These are phyloP conservation scores for Vitis rotundifolia DNA, from an alignment of 164 flowering plant genomes.

Conservation along the genomic window DNA sequence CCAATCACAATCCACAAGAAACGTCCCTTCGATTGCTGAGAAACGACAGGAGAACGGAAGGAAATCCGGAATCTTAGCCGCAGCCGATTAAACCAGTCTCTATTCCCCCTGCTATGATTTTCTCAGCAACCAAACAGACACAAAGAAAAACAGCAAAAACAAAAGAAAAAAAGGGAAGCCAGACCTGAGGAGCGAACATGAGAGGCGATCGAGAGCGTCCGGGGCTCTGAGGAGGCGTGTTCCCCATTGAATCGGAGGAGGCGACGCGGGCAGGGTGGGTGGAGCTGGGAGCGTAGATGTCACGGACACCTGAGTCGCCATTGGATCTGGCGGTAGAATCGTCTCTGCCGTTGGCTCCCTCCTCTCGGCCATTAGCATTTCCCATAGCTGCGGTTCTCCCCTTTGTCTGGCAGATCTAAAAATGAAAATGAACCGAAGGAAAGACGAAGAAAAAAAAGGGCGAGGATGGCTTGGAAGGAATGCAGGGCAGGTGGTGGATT, in stretches of 20 bases:
- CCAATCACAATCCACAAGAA: too few relatives aligned
- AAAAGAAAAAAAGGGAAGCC: background rate
- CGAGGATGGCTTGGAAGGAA: too few relatives aligned
- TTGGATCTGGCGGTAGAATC: slow-evolving; percentile 32
- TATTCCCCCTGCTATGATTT: background rate
- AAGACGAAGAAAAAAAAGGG: too few relatives aligned
- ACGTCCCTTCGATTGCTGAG: too few relatives aligned
- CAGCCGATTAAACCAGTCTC: too few relatives aligned
- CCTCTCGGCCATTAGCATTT: slow-evolving; percentile 71
- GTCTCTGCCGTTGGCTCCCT: slow-evolving; percentile 29
- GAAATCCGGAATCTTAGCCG: background rate
- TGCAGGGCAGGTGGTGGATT: too few relatives aligned
- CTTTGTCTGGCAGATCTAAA: too few relatives aligned
- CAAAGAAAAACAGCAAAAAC: background rate
- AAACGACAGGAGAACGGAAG: background rate
- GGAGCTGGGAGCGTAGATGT: slow-evolving; percentile 11
- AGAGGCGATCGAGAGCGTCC: slow-evolving; percentile 59
- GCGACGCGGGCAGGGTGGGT: slow-evolving; percentile 28
- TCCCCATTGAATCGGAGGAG: slow-evolving; percentile 49
- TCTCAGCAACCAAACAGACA: background rate
- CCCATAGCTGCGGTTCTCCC: slow-evolving; percentile 42
- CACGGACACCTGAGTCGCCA: slow-evolving; percentile 23
- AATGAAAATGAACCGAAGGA: too few relatives aligned
- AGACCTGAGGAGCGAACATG: slow-evolving; percentile 70
- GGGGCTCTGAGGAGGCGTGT: slow-evolving; percentile 62